Percentiles rank a stretch among this genome's conserved stretches.
Evolutionary conservation across 1,139 yeast genomes (phyloP).

Genomic region (Hyphopichia khmerensis): DNA sequence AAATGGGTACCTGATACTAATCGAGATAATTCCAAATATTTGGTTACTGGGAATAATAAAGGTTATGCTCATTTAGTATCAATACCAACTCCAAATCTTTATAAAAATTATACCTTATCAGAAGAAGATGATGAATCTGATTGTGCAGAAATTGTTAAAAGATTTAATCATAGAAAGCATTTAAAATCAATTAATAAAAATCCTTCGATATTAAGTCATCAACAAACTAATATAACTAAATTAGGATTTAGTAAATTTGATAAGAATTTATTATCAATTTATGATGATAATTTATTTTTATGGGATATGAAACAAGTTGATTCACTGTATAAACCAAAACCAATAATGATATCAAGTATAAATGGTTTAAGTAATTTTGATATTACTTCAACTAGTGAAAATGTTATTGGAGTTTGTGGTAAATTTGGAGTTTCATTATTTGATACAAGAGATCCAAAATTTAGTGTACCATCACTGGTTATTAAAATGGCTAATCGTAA

Average conservation of each 20-base stretch:
- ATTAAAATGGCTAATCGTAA: conserved; percentile 13
- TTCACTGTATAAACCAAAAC: conserved; percentile 37
- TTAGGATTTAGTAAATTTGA: conserved; percentile 23
- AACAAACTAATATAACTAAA: conserved; percentile 25
- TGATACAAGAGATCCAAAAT: conserved; percentile 55
- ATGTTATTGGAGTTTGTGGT: conserved; percentile 59
- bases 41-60: conserved; percentile 68
- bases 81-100: conserved; percentile 51
- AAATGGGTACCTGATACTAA: conserved; percentile 55
- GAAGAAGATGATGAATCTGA: conserved; percentile 28
- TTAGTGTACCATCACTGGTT: conserved; percentile 31
- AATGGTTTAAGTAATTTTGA: conserved; percentile 56
- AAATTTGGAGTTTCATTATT: conserved; percentile 67
- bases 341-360: conserved; percentile 53
- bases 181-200: conserved; percentile 29
- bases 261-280: conserved; percentile 48
- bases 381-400: conserved; percentile 36
- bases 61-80: conserved; percentile 70
- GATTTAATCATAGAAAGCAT: conserved; percentile 73
- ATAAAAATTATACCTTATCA: conserved; percentile 4
- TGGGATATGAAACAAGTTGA: conserved; percentile 69
- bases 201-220: conserved; percentile 16
- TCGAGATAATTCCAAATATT: conserved; percentile 25
- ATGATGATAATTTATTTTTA: conserved; percentile 61
- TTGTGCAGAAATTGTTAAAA: conserved; percentile 69